Conservation (phyloP, 176 grass and related monocot species). For the Carex kokanica region DNA sequence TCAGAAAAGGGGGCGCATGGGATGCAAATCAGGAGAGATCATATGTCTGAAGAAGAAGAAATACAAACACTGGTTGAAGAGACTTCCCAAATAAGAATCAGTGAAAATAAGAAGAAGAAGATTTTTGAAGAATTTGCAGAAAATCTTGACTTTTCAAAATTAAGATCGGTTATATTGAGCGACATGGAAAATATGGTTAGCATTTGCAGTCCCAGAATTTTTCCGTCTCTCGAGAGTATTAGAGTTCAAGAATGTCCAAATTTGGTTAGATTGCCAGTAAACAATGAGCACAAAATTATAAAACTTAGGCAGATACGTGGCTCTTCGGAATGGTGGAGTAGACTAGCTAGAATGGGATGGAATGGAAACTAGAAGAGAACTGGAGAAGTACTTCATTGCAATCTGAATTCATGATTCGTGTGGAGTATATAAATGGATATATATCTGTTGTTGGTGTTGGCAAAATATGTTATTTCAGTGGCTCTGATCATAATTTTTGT, state of each 20-base stretch:
- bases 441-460: too few species aligned
- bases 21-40: not conserved
- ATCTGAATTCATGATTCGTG: not conserved
- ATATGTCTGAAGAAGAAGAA: not conserved
- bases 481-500: too few species aligned
- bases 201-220: conserved; percentile 22
- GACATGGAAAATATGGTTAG: conserved; percentile 18
- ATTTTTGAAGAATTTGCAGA: not conserved
- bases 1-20: not conserved
- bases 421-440: too few species aligned
- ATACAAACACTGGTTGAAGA: not conserved
- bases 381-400: conserved; percentile 18
- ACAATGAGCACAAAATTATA: not conserved
- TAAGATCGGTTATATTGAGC: conserved; percentile 24
- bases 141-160: not conserved
- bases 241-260: conserved; percentile 30
- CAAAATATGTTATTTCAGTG: too few species aligned
- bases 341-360: conserved; percentile 20
- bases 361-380: not conserved
- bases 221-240: conserved; percentile 30
- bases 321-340: conserved; percentile 29
- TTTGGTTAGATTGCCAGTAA: conserved; percentile 12
- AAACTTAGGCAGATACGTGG: conserved; percentile 34
- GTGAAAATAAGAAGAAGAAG: not conserved
- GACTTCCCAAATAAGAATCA: not conserved